A percentile compares a stretch with the other conserved stretches of the same genome.
These are phyloP conservation scores for Globisporangium megalacanthum DNA, from an alignment of 352 stramenopile species.

Conservation along the genomic window DNA sequence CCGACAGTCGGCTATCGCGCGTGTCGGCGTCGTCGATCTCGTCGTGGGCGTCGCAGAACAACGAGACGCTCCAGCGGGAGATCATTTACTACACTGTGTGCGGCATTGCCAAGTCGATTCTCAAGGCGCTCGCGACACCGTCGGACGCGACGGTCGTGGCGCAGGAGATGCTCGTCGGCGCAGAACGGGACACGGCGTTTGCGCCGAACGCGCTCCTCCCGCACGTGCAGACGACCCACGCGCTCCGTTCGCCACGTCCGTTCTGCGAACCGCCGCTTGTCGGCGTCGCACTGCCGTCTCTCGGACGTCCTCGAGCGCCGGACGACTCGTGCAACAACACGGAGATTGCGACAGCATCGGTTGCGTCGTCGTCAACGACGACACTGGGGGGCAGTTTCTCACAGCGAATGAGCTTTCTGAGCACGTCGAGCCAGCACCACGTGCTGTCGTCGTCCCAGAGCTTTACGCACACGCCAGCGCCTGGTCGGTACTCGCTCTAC, in stretches of 20 bases:
- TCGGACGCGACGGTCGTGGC: constrained; percentile 19
- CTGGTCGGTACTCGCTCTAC: constrained; percentile 49
- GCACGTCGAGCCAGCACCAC: constrained; percentile 4
- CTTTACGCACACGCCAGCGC: neutral
- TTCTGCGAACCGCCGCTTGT: constrained; percentile 31
- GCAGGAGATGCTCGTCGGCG: constrained; percentile 50
- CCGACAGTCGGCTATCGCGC: constrained; percentile 7
- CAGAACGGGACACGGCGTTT: constrained; percentile 42
- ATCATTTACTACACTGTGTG: constrained; percentile 84
- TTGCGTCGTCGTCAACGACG: constrained; percentile 4
- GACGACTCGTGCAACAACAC: constrained; percentile 6
- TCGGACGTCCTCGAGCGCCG: neutral
- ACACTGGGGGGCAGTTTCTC: constrained; percentile 4
- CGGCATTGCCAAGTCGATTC: constrained; percentile 71
- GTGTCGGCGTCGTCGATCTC: constrained; percentile 20
- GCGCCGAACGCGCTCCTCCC: constrained; percentile 42
- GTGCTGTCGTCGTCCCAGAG: neutral
- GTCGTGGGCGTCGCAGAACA: constrained; percentile 51
- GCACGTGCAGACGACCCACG: constrained; percentile 34
- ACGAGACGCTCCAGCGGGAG: constrained; percentile 70
- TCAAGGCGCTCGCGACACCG: constrained; percentile 34
- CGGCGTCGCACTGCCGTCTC: neutral
- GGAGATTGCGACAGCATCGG: constrained; percentile 6
- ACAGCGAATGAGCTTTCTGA: constrained; percentile 9
- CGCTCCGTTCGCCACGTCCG: constrained; percentile 37